Conservation (phyloP, 768 basidiomycete genomes). For the Boletus edulis region DNA sequence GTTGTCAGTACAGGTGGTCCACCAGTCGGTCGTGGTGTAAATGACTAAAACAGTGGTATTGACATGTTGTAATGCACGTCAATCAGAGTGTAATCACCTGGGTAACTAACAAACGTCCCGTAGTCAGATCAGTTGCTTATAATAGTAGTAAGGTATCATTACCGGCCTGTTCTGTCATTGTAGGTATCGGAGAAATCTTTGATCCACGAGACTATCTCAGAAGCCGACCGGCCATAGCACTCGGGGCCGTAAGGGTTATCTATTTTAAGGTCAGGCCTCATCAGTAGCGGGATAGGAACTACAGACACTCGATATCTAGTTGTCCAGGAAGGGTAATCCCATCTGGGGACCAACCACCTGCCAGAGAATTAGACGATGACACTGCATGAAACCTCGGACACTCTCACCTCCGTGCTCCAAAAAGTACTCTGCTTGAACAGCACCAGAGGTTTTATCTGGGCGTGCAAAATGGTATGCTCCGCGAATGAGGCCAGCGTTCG, state of each 20-base stretch:
- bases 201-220: constrained; percentile 65
- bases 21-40: constrained; percentile 67
- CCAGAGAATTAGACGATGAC: constrained; percentile 23
- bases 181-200: constrained; percentile 62
- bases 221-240: constrained; percentile 52
- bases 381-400: constrained; percentile 14
- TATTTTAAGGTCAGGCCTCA: constrained; percentile 19
- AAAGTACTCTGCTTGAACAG: constrained; percentile 58
- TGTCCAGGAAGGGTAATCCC: constrained; percentile 63
- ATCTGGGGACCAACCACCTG: constrained; percentile 53
- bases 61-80: background rate
- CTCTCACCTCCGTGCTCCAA: constrained; percentile 49
- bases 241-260: constrained; percentile 50
- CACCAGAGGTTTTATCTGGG: constrained; percentile 52
- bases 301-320: constrained; percentile 60
- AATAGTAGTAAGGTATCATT: constrained; percentile 2
- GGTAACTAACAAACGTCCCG: constrained; percentile 31
- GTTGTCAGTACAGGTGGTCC: constrained; percentile 64
- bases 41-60: constrained; percentile 38
- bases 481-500: constrained; percentile 53
- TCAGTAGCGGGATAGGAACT: background rate
- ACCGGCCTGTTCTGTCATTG: constrained; percentile 45
- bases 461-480: constrained; percentile 63
- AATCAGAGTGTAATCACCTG: constrained; percentile 29
- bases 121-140: background rate